Evolutionary conservation across 306 rosid species (phyloP).

Genomic region (Acacia confusa): DNA sequence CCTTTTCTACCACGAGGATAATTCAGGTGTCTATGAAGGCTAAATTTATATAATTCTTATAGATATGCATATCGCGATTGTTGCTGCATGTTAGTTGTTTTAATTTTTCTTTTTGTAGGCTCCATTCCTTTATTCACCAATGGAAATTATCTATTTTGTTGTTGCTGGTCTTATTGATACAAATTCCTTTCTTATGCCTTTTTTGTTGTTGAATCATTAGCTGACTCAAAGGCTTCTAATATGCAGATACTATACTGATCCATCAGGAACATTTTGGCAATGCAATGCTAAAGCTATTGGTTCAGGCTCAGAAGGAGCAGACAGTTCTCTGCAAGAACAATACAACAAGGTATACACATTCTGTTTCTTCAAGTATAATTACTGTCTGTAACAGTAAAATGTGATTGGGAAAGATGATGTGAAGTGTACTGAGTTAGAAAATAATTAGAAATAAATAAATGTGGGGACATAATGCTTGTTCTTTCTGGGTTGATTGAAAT

Average conservation of each 20-base stretch:
- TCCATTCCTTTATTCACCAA: background rate
- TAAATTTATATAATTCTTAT: background rate
- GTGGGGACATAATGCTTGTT: background rate
- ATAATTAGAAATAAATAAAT: background rate
- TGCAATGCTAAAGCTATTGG: slow-evolving; percentile 99
- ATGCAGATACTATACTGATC: slow-evolving; percentile 91
- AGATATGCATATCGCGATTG: background rate
- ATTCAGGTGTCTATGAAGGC: background rate
- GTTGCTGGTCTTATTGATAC: background rate
- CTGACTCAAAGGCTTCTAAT: slow-evolving; percentile 27
- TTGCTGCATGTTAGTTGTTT: background rate
- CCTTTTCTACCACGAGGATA: background rate
- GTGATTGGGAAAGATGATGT: background rate
- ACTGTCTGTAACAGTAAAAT: slow-evolving; percentile 2
- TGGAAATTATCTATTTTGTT: slow-evolving; percentile 1
- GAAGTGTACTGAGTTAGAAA: background rate
- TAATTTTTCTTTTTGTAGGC: background rate
- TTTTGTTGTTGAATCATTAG: background rate
- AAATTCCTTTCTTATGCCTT: background rate
- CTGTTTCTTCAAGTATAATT: slow-evolving; percentile 1
- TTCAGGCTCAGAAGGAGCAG: slow-evolving; percentile 98
- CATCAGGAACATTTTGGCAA: slow-evolving; percentile 99
- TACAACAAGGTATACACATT: slow-evolving; percentile 74
- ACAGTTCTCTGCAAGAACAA: slow-evolving; percentile 97
- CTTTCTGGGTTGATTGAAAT: background rate